These are phyloP conservation scores for Nevesoporus exiguus DNA, from an alignment of 768 basidiomycete genomes.

Conservation along the genomic window DNA sequence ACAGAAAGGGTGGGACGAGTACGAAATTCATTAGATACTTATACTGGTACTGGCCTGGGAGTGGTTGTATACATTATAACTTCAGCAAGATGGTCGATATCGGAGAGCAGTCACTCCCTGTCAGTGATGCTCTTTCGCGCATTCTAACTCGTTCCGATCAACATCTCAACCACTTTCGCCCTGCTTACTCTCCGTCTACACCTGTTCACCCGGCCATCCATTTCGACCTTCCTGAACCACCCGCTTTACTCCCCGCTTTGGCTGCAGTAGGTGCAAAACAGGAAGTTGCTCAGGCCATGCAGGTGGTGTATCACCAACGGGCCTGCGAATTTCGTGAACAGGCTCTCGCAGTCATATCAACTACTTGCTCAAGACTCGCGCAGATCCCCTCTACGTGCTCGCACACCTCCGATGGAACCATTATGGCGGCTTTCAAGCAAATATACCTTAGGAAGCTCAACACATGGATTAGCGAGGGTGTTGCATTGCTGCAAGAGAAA, in stretches of 20 bases:
- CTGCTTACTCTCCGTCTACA: neutral
- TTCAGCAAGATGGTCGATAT: too few species aligned
- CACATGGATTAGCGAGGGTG: neutral
- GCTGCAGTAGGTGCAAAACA: constrained; percentile 2
- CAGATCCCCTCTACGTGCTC: neutral
- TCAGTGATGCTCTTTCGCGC: neutral
- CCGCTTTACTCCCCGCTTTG: neutral
- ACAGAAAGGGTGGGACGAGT: neutral
- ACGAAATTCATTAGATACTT: too few species aligned
- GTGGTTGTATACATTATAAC: too few species aligned
- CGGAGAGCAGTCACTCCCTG: too few species aligned
- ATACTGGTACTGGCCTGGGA: too few species aligned
- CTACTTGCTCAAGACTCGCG: neutral
- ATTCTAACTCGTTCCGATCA: neutral
- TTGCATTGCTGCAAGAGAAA: neutral
- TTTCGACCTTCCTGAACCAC: constrained; percentile 7
- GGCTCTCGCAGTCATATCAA: neutral
- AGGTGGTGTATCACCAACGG: neutral
- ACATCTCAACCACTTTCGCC: constrained; percentile 1
- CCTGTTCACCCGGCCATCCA: neutral
- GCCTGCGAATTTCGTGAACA: constrained; percentile 5
- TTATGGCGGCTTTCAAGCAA: constrained; percentile 3
- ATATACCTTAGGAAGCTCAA: neutral
- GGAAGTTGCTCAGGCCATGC: neutral
- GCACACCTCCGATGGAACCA: neutral